phyloP scores from a whole-genome alignment of 805 yeast species.

The Teunomyces lycoperdinae region DNA sequence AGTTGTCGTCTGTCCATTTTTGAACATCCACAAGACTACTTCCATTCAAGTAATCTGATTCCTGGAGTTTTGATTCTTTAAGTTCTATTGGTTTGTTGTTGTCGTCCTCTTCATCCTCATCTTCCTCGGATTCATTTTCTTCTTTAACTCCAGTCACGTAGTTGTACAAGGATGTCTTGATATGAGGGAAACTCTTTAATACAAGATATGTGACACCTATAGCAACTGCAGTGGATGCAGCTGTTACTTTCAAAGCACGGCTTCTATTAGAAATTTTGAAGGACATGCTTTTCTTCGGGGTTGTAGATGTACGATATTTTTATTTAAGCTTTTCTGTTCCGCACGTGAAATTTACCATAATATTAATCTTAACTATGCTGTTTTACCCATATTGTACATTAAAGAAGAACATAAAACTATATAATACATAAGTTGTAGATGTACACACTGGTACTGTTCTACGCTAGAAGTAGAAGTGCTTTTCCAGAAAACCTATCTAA shows the following conservation, averaged over 20 bases:
- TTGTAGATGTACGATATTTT: not conserved
- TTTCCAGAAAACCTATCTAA: conserved; percentile 1
- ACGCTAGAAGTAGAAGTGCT: conserved; percentile 3
- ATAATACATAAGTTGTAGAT: conserved; percentile 3
- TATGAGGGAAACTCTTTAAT: conserved; percentile 51
- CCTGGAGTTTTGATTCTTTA: not conserved
- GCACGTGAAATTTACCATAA: not conserved
- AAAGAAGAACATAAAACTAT: conserved; percentile 4
- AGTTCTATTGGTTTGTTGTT: conserved; percentile 25
- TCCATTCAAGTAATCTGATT: conserved; percentile 7
- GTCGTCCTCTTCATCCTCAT: conserved; percentile 10
- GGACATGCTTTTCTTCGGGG: not conserved
- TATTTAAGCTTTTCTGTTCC: not conserved
- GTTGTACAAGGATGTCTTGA: conserved; percentile 25
- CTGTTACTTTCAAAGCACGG: conserved; percentile 14
- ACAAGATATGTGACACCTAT: conserved; percentile 42
- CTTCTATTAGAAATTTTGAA: not conserved
- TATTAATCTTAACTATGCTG: too few species aligned
- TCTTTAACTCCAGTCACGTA: conserved; percentile 20
- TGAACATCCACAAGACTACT: conserved; percentile 25
- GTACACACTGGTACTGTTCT: conserved; percentile 1
- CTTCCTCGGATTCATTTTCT: conserved; percentile 9
- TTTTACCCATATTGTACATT: conserved; percentile 4
- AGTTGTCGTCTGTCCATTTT: conserved; percentile 35
- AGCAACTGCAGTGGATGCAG: conserved; percentile 39